Evolutionary conservation across 306 rosid species (phyloP), one percentile per base, ranked within the genome.

Genomic region (apple (Malus domestica)): DNA sequence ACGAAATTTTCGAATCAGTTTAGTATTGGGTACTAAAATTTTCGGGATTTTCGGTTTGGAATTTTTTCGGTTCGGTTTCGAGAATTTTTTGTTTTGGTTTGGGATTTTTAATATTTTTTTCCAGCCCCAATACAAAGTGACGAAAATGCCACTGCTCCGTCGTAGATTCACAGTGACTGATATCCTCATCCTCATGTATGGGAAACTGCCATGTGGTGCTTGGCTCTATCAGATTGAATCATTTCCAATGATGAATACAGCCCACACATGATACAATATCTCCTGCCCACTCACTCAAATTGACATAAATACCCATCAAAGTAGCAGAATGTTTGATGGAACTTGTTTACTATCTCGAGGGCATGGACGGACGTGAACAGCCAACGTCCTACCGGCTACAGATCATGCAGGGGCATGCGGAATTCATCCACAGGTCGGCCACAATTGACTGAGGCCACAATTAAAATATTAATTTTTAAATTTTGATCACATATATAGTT

Each of bases 191-290:
- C 63, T 64, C 44, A 23, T 49, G 27, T 20, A 71, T 23, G 65
- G 58, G 67, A 19, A 5, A n/a, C 38, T 46, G 58, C 72, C 25
- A 54, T 19, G 23, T 44, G 72, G 67, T 23, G 72, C 32, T 38
- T 10, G 2, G 23, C 65, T 76, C 59, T 10, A 18, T 13, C 16
- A 19, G 32, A 40, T 3, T 42, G 76, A 80, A 81, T 81, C 78
- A 81, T 81, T 81, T 71, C 65, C 70, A 81, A 81, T 76, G 74
- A 81, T 81, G 84, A 71, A 57, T 67, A 18, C n/a, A 58, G 74
- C 78, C 77, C 84, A 72, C 78, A 63, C 72, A 75, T 54, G 10
- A 62, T 14, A 29, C 70, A 65, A 73, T 76, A 76, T 74, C 72
- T 71, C 15, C 19, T 8, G 38, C 16, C 20, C 11, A 4, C 23